Evolutionary conservation across 1,139 yeast species (phyloP), one percentile per base, ranked within the genome.

Genomic region (Yarrowia galli): DNA sequence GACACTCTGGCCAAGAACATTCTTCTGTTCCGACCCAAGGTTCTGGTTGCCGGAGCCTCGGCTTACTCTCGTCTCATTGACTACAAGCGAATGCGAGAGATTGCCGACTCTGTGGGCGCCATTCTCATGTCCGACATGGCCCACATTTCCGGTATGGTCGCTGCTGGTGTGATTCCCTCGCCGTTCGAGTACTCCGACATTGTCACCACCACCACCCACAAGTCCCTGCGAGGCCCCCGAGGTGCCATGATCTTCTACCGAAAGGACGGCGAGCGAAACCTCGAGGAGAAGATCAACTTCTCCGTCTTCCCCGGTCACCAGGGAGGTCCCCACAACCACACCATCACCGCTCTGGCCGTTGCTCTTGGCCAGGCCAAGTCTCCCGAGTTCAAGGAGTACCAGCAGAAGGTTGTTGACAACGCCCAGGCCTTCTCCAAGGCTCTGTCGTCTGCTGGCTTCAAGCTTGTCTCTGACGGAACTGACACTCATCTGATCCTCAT

Each of bases 291-390:
- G 77, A 92, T 93, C 80, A 93, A 93, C 84, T 93, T 93, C 78
- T 91, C 97, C 28, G 98, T 93, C 54, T 93, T 93, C 91, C 98
- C 98, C 74, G 98, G 97, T 69, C 98, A 93, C 80, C 98, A 93
- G 84, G 98, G 98, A 83, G 98, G 98, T 76, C 98, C 98, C 74
- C 98, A 93, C 81, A 93, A 93, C 84, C 98, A 93, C 81, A 93
- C 98, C 74, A 93, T 93, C 76, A 89, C 97, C 72, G 98, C 98
- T 15, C 82, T 93, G 74, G 96, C 98, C 9, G 97, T 91, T 70
- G 98, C 98, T 28, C 86, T 93, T 77, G 92, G 92, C 79, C 98
- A 93, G 83, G 92, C 97, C 68, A 81, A 85, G 70, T 82, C 90
- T 65, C 96, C 97, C 68, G 97, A 92, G 79, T 93, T 88, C 81